phyloP scores from a whole-genome alignment of 2,329 filamentous ascomycete genomes.

The Ilyonectria sp. region DNA sequence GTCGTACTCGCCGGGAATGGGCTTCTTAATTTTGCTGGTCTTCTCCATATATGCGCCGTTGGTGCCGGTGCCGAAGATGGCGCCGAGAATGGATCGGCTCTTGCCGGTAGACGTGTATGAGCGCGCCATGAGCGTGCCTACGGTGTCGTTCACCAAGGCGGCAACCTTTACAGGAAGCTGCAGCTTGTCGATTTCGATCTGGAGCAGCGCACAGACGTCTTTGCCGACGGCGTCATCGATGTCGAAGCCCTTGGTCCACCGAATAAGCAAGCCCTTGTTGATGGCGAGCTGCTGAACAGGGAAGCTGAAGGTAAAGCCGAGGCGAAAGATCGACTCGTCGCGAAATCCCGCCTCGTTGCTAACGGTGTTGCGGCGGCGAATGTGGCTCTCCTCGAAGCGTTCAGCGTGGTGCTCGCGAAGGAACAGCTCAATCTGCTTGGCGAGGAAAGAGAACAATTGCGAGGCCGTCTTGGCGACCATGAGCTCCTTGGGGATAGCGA shows the following conservation, averaged over 20 bases:
- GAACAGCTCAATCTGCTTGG: conserved; percentile 92
- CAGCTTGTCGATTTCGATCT: conserved; percentile 89
- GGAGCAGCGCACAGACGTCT: conserved; percentile 92
- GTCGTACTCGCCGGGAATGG: conserved; percentile 80
- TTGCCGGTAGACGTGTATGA: conserved; percentile 94
- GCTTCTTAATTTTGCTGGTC: conserved; percentile 86
- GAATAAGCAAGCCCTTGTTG: conserved; percentile 93
- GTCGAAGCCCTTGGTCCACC: conserved; percentile 99
- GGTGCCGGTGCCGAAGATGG: conserved; percentile 97
- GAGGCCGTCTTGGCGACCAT: conserved; percentile 91
- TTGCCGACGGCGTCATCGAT: conserved; percentile 95
- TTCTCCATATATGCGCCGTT: conserved; percentile 99
- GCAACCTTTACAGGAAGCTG: conserved; percentile 93
- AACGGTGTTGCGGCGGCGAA: conserved; percentile 74
- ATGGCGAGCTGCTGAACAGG: conserved; percentile 95
- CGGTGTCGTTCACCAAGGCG: conserved; percentile 96
- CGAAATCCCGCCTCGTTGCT: conserved; percentile 72
- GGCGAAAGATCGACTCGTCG: conserved; percentile 86
- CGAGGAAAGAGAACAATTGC: conserved; percentile 93
- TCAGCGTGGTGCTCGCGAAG: conserved; percentile 89
- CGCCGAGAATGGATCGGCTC: conserved; percentile 89
- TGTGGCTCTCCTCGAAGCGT: conserved; percentile 81
- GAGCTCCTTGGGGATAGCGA: conserved; percentile 88
- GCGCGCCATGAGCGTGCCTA: conserved; percentile 96
- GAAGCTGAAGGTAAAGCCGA: conserved; percentile 99